Evolutionary conservation across 306 rosid genomes (phyloP).

Genomic region (Sphenostylis stenocarpa): DNA sequence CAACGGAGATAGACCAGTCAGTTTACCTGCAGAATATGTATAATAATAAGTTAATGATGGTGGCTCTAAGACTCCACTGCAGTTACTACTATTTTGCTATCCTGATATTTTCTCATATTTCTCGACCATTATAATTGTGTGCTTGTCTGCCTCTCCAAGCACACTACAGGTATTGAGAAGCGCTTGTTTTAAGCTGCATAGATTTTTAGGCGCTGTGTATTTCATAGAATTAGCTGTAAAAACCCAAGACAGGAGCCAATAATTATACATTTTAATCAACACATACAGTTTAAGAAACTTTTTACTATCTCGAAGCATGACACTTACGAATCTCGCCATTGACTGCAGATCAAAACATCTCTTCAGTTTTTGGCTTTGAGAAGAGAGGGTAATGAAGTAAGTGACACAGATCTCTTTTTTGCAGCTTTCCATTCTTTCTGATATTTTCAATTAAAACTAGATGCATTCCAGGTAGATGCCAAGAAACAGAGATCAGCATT

Average conservation of each 20-base stretch:
- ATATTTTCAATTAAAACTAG: constrained; percentile 14
- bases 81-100: background rate
- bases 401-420: constrained; percentile 24
- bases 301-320: background rate
- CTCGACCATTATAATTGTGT: background rate
- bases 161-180: background rate
- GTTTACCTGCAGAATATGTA: background rate
- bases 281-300: background rate
- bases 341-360: constrained; percentile 72
- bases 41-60: background rate
- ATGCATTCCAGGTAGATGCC: constrained; percentile 57
- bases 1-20: background rate
- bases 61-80: constrained; percentile 3
- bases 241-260: background rate
- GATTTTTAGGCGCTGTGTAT: background rate
- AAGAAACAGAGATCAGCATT: constrained; percentile 85
- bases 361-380: constrained; percentile 81
- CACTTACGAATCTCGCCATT: constrained; percentile 33
- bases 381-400: constrained; percentile 63
- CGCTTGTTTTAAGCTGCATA: background rate
- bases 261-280: background rate
- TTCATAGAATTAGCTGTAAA: background rate
- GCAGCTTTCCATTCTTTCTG: constrained; percentile 20
- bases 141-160: background rate
- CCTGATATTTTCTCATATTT: constrained; percentile 14